A percentile compares a stretch with the other conserved stretches of the same genome.
These are phyloP conservation scores for Daldinia eschscholtzii DNA, from an alignment of 2,329 filamentous ascomycete species.

Conservation along the genomic window DNA sequence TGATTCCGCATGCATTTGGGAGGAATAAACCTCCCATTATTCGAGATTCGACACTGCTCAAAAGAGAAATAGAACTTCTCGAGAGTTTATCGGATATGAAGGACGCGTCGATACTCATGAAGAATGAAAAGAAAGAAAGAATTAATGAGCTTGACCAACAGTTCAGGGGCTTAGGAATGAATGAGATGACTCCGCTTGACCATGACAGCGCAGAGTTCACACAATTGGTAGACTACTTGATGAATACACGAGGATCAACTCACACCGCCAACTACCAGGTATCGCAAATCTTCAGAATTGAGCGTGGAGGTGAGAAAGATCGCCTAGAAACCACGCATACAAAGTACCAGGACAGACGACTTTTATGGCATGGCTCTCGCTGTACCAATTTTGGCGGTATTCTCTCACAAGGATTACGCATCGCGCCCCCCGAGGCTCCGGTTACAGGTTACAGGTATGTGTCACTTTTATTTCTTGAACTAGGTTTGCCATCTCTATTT, in stretches of 20 bases:
- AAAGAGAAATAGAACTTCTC: conserved; percentile 82
- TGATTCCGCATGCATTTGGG: conserved; percentile 83
- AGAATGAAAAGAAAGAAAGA: conserved; percentile 66
- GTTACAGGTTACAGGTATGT: conserved; percentile 74
- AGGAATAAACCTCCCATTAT: conserved; percentile 80
- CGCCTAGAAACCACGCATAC: conserved; percentile 73
- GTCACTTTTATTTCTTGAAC: background rate
- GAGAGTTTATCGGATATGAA: conserved; percentile 90
- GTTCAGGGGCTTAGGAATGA: conserved; percentile 76
- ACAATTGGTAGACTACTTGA: conserved; percentile 75
- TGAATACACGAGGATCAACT: conserved; percentile 73
- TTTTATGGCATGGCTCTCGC: conserved; percentile 90
- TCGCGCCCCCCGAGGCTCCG: conserved; percentile 86
- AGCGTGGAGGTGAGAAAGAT: conserved; percentile 77
- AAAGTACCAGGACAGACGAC: conserved; percentile 71
- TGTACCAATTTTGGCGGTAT: conserved; percentile 90
- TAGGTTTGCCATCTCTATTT: background rate
- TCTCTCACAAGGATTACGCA: conserved; percentile 87
- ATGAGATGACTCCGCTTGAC: conserved; percentile 81
- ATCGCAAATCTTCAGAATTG: conserved; percentile 84
- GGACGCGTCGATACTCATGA: conserved; percentile 82
- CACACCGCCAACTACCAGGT: conserved; percentile 73
- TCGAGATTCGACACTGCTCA: conserved; percentile 66
- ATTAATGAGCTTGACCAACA: conserved; percentile 78
- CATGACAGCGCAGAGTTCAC: conserved; percentile 71